Evolutionary conservation across 495 filamentous ascomycete species (phyloP).

Genomic region (Cudoniella acicularis): DNA sequence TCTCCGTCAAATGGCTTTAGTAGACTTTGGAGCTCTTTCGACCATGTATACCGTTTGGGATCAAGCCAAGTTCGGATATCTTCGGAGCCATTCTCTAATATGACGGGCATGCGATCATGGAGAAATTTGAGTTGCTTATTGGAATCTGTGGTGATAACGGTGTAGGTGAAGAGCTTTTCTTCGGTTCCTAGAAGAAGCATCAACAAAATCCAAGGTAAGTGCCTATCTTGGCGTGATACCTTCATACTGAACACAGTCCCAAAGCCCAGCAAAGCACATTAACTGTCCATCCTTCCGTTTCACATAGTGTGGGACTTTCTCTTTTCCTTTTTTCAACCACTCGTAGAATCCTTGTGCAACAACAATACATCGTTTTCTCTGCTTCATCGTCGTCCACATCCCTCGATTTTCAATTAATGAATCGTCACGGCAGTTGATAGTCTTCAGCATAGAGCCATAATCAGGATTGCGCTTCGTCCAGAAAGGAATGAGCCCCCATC

Average conservation of each 20-base stretch:
- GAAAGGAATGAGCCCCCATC: conserved; percentile 87
- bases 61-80: conserved; percentile 78
- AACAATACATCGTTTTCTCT: conserved; percentile 80
- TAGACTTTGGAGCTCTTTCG: conserved; percentile 67
- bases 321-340: conserved; percentile 85
- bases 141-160: conserved; percentile 85
- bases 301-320: conserved; percentile 78
- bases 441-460: conserved; percentile 72
- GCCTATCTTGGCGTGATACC: conserved; percentile 37
- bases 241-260: conserved; percentile 83
- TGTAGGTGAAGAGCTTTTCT: conserved; percentile 77
- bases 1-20: conserved; percentile 75
- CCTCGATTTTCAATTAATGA: conserved; percentile 70
- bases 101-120: conserved; percentile 94
- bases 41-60: conserved; percentile 67
- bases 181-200: conserved; percentile 63
- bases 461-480: conserved; percentile 83
- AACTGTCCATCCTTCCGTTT: conserved; percentile 76
- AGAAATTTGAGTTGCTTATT: conserved; percentile 77
- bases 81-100: conserved; percentile 72
- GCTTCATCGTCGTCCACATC: conserved; percentile 92
- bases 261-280: conserved; percentile 89
- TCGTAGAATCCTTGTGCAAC: conserved; percentile 93
- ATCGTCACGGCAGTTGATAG: conserved; percentile 95
- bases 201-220: conserved; percentile 4